Evolutionary conservation across 106 monocot genomes (phyloP), one percentile per base, ranked within the genome.

Genomic region (Platanthera guangdongensis): DNA sequence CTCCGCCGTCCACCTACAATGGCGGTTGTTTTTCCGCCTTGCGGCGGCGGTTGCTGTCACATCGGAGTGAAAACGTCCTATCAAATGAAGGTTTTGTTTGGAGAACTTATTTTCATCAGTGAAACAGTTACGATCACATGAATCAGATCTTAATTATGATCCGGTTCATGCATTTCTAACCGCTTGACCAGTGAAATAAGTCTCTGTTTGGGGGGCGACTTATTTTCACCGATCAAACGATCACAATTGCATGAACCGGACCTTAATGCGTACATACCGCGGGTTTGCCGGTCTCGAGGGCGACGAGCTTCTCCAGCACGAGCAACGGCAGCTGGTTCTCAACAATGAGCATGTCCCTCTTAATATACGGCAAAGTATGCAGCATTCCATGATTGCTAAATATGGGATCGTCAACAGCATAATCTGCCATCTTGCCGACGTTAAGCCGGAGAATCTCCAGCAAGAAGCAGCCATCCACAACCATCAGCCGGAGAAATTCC

Each of bases 241-340:
- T n/a, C n/a, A n/a, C n/a, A n/a, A n/a, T n/a, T n/a, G n/a, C n/a
- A n/a, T n/a, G n/a, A n/a, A n/a, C n/a, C n/a, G n/a, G n/a, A n/a
- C 9, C 9, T 14, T 3, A 52, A 8, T 9, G 4, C 18, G 19
- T 1, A 55, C n/a, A 7, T 76, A 75, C 57, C 8, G 72, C 70
- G 7, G 74, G 11, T 74, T 70, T 72, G 75, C 81, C 81, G 9
- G 71, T 68, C 71, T 88, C 87, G 0, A 83, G 86, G 28, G 84
- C 46, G 19, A 88, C 47, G 5, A 97, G 80, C 83, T 57, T 91
- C 73, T 83, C 80, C 9, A 97, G 79, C 21, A 86, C 87, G 8
- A 87, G 72, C 54, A 97, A 71, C 8, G 96, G 96, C 45, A 93
- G 75, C 77, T 97, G 96, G 81, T 97, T 97, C 86, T 97, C 96